Conservation (phyloP, 1,139 yeast genomes). For the Debaryomyces udenii region DNA sequence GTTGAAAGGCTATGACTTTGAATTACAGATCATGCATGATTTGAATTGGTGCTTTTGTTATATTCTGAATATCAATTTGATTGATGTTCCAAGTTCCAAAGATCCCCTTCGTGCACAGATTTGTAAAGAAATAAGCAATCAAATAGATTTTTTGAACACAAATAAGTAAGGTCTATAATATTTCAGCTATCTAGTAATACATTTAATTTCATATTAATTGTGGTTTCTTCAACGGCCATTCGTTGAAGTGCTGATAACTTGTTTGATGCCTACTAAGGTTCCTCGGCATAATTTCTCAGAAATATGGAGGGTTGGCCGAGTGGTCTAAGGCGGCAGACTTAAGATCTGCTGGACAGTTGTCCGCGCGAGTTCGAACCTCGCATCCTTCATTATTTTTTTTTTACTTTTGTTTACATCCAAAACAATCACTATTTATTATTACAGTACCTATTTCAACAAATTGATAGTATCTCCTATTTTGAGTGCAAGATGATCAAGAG, state of each 20-base stretch:
- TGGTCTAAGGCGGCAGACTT: conserved; percentile 60
- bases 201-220: no score
- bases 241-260: no score
- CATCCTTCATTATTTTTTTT: conserved; percentile 62
- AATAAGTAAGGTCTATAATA: conserved; percentile 1
- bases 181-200: not conserved
- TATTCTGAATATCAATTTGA: conserved; percentile 23
- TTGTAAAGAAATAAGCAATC: conserved; percentile 29
- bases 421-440: not conserved
- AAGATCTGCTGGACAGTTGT: conserved; percentile 56
- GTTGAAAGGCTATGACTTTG: conserved; percentile 33
- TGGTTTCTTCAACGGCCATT: no score
- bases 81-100: conserved; percentile 25
- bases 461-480: no score
- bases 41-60: conserved; percentile 34
- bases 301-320: conserved; percentile 55
- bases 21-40: conserved; percentile 28
- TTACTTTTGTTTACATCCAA: conserved; percentile 1
- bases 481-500: conserved; percentile 20
- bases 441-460: not conserved
- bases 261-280: no score
- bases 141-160: conserved; percentile 26
- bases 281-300: no score
- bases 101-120: conserved; percentile 26
- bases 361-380: conserved; percentile 88